phyloP scores from a whole-genome alignment of 2,329 filamentous ascomycete species.

The Xylariaceae sp. region DNA sequence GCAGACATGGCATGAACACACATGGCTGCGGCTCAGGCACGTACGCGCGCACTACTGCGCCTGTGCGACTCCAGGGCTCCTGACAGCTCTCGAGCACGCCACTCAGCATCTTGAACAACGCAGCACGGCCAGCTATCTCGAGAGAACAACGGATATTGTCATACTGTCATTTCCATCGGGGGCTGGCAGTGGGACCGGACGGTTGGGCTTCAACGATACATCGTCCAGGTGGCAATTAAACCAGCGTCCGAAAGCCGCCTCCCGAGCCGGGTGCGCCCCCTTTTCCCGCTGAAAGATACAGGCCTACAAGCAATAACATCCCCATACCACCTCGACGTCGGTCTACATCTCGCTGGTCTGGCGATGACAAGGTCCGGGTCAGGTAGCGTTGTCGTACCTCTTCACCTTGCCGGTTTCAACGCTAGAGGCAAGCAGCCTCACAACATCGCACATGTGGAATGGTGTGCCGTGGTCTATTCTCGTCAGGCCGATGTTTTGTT shows the following conservation, averaged over 20 bases:
- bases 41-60: conserved; percentile 1
- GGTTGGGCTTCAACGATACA: conserved; percentile 18
- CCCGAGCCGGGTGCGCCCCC: conserved; percentile 1
- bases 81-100: conserved; percentile 4
- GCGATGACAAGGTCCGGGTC: conserved; percentile 1
- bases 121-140: conserved; percentile 1
- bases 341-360: conserved; percentile 6
- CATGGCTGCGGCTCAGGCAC: conserved; percentile 9
- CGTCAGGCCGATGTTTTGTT: not conserved
- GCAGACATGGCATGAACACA: too few species aligned
- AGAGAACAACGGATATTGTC: conserved; percentile 7
- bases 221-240: not conserved
- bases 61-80: conserved; percentile 3
- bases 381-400: conserved; percentile 4
- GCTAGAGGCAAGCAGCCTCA: conserved; percentile 6
- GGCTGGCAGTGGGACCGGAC: conserved; percentile 7
- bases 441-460: conserved; percentile 6
- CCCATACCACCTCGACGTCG: conserved; percentile 2
- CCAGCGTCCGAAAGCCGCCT: conserved; percentile 11
- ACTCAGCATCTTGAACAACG: conserved; percentile 3
- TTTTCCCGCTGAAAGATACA: not conserved
- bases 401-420: conserved; percentile 1
- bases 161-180: conserved; percentile 6
- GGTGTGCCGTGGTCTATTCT: not conserved
- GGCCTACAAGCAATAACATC: conserved; percentile 3